phyloP scores from a whole-genome alignment of 2,329 filamentous ascomycete species.

The Calonectria leucothoes region DNA sequence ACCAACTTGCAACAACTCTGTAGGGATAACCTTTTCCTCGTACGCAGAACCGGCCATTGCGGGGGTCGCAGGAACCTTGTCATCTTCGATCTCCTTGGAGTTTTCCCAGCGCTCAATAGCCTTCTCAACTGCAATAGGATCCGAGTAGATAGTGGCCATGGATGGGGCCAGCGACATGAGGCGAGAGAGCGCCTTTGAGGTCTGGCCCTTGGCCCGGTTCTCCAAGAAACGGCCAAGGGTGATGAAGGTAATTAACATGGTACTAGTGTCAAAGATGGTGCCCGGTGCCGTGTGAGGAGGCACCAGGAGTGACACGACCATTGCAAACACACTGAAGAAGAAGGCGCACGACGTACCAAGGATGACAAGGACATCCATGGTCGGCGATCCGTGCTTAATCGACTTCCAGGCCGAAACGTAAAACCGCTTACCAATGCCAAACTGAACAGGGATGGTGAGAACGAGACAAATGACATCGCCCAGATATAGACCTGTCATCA shows the following conservation, averaged over 20 bases:
- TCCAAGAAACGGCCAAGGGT: constrained; percentile 91
- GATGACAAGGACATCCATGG: constrained; percentile 97
- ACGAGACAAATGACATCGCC: constrained; percentile 87
- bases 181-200: constrained; percentile 89
- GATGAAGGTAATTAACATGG: constrained; percentile 98
- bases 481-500: constrained; percentile 83
- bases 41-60: constrained; percentile 67
- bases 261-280: constrained; percentile 97
- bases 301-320: constrained; percentile 83
- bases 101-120: constrained; percentile 80
- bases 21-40: constrained; percentile 90
- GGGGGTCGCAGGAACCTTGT: constrained; percentile 53
- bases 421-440: constrained; percentile 94
- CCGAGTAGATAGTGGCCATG: constrained; percentile 96
- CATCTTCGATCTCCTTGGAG: constrained; percentile 47
- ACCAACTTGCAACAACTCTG: constrained; percentile 92
- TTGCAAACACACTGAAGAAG: constrained; percentile 91
- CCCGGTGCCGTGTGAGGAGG: constrained; percentile 82
- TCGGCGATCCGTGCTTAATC: constrained; percentile 88
- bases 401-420: constrained; percentile 96
- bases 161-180: constrained; percentile 97
- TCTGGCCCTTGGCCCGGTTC: constrained; percentile 95
- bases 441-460: constrained; percentile 93
- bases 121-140: constrained; percentile 94
- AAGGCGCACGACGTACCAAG: constrained; percentile 95